Evolutionary conservation across 345 rosid genomes (phyloP).

Genomic region (Aethionema arabicum): DNA sequence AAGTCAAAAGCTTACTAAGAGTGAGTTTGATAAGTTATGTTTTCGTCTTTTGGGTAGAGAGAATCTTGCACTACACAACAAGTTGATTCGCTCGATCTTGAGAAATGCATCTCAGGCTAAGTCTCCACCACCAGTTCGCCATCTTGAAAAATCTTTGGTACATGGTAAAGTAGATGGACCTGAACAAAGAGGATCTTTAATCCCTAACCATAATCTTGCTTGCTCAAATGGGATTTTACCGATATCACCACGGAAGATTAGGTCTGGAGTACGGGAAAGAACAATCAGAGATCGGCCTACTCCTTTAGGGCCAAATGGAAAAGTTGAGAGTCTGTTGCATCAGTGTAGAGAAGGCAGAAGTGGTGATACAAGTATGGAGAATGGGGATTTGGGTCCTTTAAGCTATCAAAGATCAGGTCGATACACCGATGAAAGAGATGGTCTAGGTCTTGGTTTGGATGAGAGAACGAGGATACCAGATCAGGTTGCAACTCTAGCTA

Average conservation of each 20-base stretch:
- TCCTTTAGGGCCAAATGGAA: conserved; percentile 83
- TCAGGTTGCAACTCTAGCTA: conserved; percentile 37
- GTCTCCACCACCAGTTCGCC: conserved; percentile 56
- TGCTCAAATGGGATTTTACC: conserved; percentile 85
- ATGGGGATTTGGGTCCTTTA: conserved; percentile 63
- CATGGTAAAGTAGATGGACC: conserved; percentile 49
- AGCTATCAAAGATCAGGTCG: conserved; percentile 69
- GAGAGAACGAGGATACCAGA: conserved; percentile 43
- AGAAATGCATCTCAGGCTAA: conserved; percentile 77
- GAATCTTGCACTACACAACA: conserved; percentile 86
- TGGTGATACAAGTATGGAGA: conserved; percentile 45
- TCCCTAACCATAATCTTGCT: conserved; percentile 55
- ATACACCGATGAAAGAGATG: conserved; percentile 52
- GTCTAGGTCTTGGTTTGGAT: conserved; percentile 38
- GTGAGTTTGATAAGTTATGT: conserved; percentile 81
- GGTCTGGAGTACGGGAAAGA: conserved; percentile 64
- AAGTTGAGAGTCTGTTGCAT: conserved; percentile 57
- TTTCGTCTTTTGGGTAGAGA: conserved; percentile 76
- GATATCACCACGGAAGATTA: conserved; percentile 60
- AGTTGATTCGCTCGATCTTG: conserved; percentile 70
- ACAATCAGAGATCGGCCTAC: conserved; percentile 74
- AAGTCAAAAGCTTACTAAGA: conserved; percentile 80
- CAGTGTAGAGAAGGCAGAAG: conserved; percentile 56
- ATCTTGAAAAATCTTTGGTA: conserved; percentile 45
- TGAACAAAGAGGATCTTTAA: conserved; percentile 46